Evolutionary conservation across 208 protist species (phyloP), one percentile per base, ranked within the genome.

Genomic region (Zelonia costaricensis): DNA sequence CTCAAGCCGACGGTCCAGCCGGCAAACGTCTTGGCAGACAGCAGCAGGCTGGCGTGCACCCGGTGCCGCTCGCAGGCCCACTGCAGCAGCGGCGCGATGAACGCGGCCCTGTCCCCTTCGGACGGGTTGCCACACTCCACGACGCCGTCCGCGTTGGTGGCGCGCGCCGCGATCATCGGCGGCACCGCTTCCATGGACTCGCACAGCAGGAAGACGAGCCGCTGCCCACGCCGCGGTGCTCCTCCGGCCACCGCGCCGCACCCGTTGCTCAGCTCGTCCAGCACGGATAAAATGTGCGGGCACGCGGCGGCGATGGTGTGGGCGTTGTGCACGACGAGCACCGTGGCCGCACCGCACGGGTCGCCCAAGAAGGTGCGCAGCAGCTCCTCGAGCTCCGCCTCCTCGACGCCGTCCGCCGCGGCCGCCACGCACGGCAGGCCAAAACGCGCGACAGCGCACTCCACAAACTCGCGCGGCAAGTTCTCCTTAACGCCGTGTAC

Each of bases 1-100:
- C 76, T 76, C 43, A 95, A 56, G 18, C 88, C 88, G 7, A 86
- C 84, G 15, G 84, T 88, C 86, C 88, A 95, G 3, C 76, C 68
- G 0, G 80, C 84, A 20, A 95, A 45, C 10, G 81, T 65, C 1
- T 61, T 56, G 23, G 76, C 62, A 6, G 85, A 81, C 13, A 95
- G 66, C 9, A 92, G 53, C 18, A 82, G n/a, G 56, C 88, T 95
- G 9, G 44, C 44, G 30, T 80, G 69, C 16, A 88, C 64, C 20
- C 53, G 58, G 20, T 71, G 53, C 0, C 40, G 51, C 12, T 66
- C 45, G 38, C 69, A 74, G 16, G 31, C 31, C 42, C 56, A 57
- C 48, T 58, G 45, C 4, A 86, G 28, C 23, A 49, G 20, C 16
- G 51, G 71, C 3, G 57, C 47, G 1, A 78, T 18, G 39, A 89